Conservation (phyloP, 805 yeast genomes). For the Sugiyamaella chiloensis region DNA sequence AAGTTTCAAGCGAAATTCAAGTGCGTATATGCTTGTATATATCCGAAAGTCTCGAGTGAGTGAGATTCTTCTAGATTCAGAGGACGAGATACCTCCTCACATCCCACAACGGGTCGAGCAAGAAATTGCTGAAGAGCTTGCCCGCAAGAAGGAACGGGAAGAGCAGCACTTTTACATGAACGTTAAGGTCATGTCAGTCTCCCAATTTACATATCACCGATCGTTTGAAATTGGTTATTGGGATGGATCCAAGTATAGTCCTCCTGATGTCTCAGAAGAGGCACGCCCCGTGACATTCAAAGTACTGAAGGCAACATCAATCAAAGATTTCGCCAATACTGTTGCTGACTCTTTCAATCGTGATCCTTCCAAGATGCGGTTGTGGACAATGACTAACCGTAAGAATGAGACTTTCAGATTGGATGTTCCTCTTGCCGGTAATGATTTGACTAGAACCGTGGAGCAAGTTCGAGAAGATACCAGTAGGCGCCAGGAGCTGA, state of each 20-base stretch:
- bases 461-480: conserved; percentile 48
- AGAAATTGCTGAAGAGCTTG: conserved; percentile 58
- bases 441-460: conserved; percentile 31
- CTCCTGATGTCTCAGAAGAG: conserved; percentile 27
- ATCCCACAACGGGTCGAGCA: conserved; percentile 61
- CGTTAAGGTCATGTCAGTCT: conserved; percentile 53
- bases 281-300: conserved; percentile 50
- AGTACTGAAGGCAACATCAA: conserved; percentile 54
- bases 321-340: conserved; percentile 48
- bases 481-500: conserved; percentile 45
- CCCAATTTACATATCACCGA: conserved; percentile 54
- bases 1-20: conserved; percentile 74
- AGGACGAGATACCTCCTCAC: conserved; percentile 61
- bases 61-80: conserved; percentile 58
- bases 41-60: conserved; percentile 60
- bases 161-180: conserved; percentile 66
- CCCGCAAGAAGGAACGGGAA: conserved; percentile 55
- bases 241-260: conserved; percentile 35
- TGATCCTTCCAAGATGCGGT: conserved; percentile 41
- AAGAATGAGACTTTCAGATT: conserved; percentile 71
- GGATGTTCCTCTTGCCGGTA: conserved; percentile 41
- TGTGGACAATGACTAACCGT: conserved; percentile 65
- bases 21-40: conserved; percentile 96
- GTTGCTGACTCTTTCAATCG: conserved; percentile 43
- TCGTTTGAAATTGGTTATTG: conserved; percentile 80